Evolutionary conservation across 805 yeast species (phyloP), one percentile per base, ranked within the genome.

Genomic region (Yamadazyma endophytica): DNA sequence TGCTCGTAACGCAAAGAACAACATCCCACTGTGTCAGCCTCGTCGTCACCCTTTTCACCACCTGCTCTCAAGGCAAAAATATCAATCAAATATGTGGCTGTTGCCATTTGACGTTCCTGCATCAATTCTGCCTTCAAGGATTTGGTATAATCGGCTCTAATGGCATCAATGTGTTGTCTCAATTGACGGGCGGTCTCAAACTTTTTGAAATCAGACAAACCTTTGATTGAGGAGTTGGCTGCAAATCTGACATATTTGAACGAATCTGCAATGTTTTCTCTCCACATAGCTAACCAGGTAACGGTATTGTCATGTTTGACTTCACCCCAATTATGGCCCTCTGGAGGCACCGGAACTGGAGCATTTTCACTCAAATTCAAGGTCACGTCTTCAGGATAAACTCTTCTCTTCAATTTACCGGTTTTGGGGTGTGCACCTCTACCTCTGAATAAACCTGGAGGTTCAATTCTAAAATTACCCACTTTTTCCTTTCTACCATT

Each of bases 21-120:
- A 60, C 97, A 90, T 26, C 97, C 97, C 26, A 90, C 97, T 1
- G 97, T 90, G 54, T 90, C 97, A 2, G 97, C 97, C 54, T 89
- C 97, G 45, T 90, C 97, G 3, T 90, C 97, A 8, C 90, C 82
- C 56, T 90, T 90, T 58, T 90, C 97, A 47, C 97, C 96, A 54
- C 97, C 97, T 1, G 97, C 97, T 81, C 97, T 84, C 43, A 90
- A 70, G 0, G 97, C 97, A 50, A 90, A 80, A 3, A 82, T 78
- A 63, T 90, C 97, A 50, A 90, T 89, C 28, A 90, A 70, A 57
- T 90, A 90, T 28, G 90, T 86, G 3, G 96, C 96, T 1, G 92
- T 86, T 5, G 97, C 97, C 49, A 88, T 75, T 61, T 90, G 97
- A 41, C 97, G 73, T 33, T 83, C 86, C 31, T 77, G 71, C 95